phyloP scores from a whole-genome alignment of 2,329 filamentous ascomycete genomes.

The Ophiostoma australiae region DNA sequence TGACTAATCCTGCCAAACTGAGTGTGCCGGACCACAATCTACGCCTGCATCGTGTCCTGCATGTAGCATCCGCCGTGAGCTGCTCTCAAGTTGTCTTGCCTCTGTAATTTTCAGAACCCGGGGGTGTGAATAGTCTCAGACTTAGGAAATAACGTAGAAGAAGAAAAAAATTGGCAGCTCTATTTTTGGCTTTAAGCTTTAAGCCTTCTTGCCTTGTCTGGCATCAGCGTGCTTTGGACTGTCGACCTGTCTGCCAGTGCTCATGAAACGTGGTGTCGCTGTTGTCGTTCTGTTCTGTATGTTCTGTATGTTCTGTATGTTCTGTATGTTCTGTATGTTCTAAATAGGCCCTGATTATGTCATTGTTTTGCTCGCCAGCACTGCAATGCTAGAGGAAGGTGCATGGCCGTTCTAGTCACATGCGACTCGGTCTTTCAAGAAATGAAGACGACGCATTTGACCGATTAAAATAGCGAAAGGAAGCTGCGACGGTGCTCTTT shows the following conservation, averaged over 20 bases:
- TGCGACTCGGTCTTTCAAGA: not conserved
- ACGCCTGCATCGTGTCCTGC: conserved; percentile 1
- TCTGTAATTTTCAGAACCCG: conserved; percentile 3
- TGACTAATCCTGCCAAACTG: not conserved
- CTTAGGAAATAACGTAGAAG: no score
- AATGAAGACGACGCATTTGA: not conserved
- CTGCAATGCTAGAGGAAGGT: not conserved
- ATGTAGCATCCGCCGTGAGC: conserved; percentile 1
- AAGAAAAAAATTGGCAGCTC: not conserved
- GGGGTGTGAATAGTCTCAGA: not conserved
- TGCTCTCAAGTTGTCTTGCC: not conserved
- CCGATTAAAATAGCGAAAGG: not conserved
- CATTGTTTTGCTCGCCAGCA: not conserved
- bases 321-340: no score
- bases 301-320: no score
- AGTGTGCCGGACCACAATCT: conserved; percentile 10
- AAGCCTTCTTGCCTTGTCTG: no score
- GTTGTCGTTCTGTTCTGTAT: not conserved
- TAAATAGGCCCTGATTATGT: not conserved
- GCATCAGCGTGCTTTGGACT: not conserved
- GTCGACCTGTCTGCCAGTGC: not conserved
- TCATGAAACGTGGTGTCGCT: not conserved
- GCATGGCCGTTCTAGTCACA: not conserved
- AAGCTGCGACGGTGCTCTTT: not conserved
- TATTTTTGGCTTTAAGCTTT: conserved; percentile 10